Conservation (phyloP, 75 land plant species). For the Pinus taeda region DNA sequence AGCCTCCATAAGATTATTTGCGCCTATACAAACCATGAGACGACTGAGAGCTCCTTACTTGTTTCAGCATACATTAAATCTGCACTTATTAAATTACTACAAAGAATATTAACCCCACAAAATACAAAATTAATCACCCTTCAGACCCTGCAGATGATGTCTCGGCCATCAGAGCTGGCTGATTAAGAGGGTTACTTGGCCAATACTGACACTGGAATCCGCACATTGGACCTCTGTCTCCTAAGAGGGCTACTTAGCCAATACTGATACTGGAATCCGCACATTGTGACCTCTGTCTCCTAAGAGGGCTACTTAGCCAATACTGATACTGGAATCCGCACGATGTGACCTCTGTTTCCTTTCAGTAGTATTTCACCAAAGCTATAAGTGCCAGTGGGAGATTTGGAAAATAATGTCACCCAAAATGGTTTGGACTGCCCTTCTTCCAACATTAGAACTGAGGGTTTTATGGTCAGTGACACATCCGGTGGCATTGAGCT, state of each 20-base stretch:
- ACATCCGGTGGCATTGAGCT: conserved; percentile 54
- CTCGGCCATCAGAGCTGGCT: not conserved
- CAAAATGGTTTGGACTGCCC: conserved; percentile 46
- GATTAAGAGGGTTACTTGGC: conserved; percentile 9
- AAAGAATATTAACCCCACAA: conserved; percentile 9
- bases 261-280: conserved; percentile 60
- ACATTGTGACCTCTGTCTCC: conserved; percentile 82
- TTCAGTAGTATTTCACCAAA: conserved; percentile 67
- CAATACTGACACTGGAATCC: conserved; percentile 63
- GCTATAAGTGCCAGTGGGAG: conserved; percentile 56
- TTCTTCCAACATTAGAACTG: conserved; percentile 44
- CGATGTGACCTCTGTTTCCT: conserved; percentile 75
- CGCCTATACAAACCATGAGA: conserved; percentile 2
- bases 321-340: conserved; percentile 77
- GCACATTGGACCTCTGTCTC: conserved; percentile 72
- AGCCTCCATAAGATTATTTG: not conserved
- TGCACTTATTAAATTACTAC: not conserved
- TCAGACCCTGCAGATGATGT: not conserved
- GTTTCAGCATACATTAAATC: not conserved
- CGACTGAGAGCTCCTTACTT: not conserved
- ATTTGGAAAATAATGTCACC: conserved; percentile 49
- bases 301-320: conserved; percentile 18
- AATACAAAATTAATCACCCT: not conserved
- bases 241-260: conserved; percentile 24
- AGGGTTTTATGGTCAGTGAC: conserved; percentile 57